A percentile compares a stretch with the other conserved stretches of the same genome.
phyloP scores from a whole-genome alignment of 75 land plant species.

The Selaginella tamariscina region DNA sequence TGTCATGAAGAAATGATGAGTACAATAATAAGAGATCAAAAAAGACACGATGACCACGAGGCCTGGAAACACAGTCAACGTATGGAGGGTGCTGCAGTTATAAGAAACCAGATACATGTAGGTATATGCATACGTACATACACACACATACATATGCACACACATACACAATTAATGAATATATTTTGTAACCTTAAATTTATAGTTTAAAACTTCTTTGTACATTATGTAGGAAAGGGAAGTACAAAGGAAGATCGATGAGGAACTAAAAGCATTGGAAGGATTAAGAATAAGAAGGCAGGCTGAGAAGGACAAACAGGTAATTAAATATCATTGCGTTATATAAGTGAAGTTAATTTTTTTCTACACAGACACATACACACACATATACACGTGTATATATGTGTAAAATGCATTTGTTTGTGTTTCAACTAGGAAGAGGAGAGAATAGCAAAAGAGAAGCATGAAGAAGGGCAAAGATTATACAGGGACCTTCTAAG shows the following conservation, averaged over 20 bases:
- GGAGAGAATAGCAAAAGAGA: constrained; percentile 12
- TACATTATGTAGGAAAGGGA: constrained; percentile 18
- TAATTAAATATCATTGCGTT: too few relatives aligned
- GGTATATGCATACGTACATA: neutral
- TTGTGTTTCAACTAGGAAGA: too few relatives aligned
- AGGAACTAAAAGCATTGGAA: constrained; percentile 28
- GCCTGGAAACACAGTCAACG: constrained; percentile 14
- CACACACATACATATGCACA: neutral
- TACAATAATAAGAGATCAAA: constrained; percentile 4
- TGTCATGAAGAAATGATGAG: constrained; percentile 15
- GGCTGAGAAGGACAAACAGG: constrained; percentile 3
- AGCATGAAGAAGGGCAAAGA: constrained; percentile 16
- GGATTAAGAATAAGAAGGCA: constrained; percentile 22
- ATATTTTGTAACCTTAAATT: too few relatives aligned
- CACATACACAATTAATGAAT: too few relatives aligned
- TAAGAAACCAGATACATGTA: constrained; percentile 22
- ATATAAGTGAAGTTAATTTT: too few relatives aligned
- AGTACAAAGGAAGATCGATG: constrained; percentile 21
- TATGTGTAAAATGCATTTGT: too few relatives aligned
- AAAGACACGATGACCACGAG: constrained; percentile 15
- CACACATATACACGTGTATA: too few relatives aligned
- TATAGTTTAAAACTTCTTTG: too few relatives aligned
- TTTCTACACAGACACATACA: too few relatives aligned
- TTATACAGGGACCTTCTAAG: constrained; percentile 17
- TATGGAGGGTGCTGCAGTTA: constrained; percentile 21